Base-by-base conservation (phyloP, 805 yeast species). In the Wickerhamomyces subpelliculosus region DNA sequence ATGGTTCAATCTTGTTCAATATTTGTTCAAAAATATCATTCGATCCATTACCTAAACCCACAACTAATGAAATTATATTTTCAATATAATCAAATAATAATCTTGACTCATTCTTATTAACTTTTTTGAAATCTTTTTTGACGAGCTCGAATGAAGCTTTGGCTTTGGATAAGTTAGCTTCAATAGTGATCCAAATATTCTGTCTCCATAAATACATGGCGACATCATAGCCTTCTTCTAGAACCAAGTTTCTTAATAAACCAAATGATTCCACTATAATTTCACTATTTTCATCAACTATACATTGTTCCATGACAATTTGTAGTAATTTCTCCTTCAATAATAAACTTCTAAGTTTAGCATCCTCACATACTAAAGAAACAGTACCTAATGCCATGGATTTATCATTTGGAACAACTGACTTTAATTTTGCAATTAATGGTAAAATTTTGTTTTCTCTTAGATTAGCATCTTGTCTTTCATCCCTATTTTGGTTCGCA, bases 171-270 rank as follows among this genome's bases (percentile, higher is more conserved):
- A 85, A 61, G 3, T 79, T 73, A 5, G 56, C 45, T 34, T 69
- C 73, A 29, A 87, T 68, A 21, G 73, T 61, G 0, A 72, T 66
- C 84, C 95, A 80, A 30, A 90, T 76, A 44, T 83, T 78, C 14
- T 78, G 76, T 54, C 97, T 74, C 84, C 94, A 83, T 38, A 84
- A 57, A 56, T 74, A 76, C 17, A 75, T 73, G 21, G 87, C 77
- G 27, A 86, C 72, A 45, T 86, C 95, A 49, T 85, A 80, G 17
- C 96, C 97, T 60, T 88, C 95, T 53, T 86, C 95, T 37, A 86
- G 68, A 3, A 83, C 80, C 39, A 90, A 54, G 54, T 84, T 87
- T 55, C 96, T 73, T 45, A 93, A 62, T 19, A 90, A 64, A 1
- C 96, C 97, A 49, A 77, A 80, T 1, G 90, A 70, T 50, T 84